Percentiles rank a stretch among this genome's conserved stretches.
phyloP scores from a whole-genome alignment of 1,139 yeast species.

The Yamadazyma triangularis region DNA sequence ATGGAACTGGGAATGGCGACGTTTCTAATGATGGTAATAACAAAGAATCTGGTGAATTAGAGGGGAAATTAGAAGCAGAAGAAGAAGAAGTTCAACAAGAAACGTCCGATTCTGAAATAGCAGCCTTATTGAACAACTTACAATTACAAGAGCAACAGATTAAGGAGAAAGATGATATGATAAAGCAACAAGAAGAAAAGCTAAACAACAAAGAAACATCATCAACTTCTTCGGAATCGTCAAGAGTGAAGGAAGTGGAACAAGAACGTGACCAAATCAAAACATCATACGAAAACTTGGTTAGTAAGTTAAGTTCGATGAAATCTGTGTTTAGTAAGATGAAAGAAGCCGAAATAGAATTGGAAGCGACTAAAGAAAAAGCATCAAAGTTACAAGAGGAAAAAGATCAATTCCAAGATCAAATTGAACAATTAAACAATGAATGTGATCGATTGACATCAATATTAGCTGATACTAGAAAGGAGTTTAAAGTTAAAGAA shows the following conservation, averaged over 20 bases:
- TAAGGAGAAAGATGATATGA: constrained; percentile 2
- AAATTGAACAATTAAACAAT: constrained; percentile 51
- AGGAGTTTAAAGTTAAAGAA: constrained; percentile 41
- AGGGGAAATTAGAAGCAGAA: constrained; percentile 1
- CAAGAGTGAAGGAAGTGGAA: constrained; percentile 12
- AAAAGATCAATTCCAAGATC: constrained; percentile 37
- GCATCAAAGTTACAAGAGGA: constrained; percentile 7
- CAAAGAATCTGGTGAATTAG: not conserved
- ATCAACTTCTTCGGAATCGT: not conserved
- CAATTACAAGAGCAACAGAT: constrained; percentile 3
- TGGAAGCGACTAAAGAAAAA: constrained; percentile 32
- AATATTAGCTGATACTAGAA: constrained; percentile 43
- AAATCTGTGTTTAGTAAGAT: constrained; percentile 69
- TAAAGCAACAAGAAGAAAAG: constrained; percentile 3
- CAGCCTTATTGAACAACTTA: too few species aligned
- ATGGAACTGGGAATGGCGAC: constrained; percentile 1
- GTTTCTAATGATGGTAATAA: not conserved
- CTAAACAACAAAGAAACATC: constrained; percentile 2
- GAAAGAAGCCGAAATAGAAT: constrained; percentile 72
- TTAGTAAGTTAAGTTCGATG: constrained; percentile 76
- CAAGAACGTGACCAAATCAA: constrained; percentile 64
- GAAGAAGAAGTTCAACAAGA: constrained; percentile 1
- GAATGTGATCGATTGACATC: constrained; percentile 64
- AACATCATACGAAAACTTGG: constrained; percentile 67
- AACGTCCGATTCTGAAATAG: too few species aligned